These are phyloP conservation scores for Exophiala xenobiotica DNA, from an alignment of 2,329 filamentous ascomycete species.

Conservation along the genomic window DNA sequence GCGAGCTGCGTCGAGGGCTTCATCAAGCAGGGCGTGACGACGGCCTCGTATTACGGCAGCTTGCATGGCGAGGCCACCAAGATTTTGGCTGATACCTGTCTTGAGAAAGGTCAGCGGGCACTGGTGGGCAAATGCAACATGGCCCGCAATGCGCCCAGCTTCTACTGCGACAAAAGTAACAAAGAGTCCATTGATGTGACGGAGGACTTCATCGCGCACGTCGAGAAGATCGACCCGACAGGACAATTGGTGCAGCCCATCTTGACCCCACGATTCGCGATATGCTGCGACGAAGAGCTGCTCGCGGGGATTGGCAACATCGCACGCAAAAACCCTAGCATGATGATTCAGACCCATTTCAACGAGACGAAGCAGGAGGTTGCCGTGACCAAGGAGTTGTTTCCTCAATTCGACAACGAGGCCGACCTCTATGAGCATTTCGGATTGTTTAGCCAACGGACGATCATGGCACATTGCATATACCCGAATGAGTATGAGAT, in stretches of 20 bases:
- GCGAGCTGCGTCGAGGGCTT: slow-evolving; percentile 55
- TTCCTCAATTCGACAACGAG: slow-evolving; percentile 55
- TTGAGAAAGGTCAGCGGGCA: slow-evolving; percentile 56
- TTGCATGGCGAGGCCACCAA: slow-evolving; percentile 57
- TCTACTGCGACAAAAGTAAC: slow-evolving; percentile 33
- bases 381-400: slow-evolving; percentile 51
- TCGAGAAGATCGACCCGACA: slow-evolving; percentile 45
- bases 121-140: slow-evolving; percentile 65
- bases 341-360: slow-evolving; percentile 63
- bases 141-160: slow-evolving; percentile 48
- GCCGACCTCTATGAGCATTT: slow-evolving; percentile 59
- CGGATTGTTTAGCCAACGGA: slow-evolving; percentile 51
- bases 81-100: slow-evolving; percentile 56
- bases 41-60: slow-evolving; percentile 61
- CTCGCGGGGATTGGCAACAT: slow-evolving; percentile 56
- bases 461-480: slow-evolving; percentile 64
- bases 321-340: slow-evolving; percentile 43
- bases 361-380: slow-evolving; percentile 62
- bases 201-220: slow-evolving; percentile 38
- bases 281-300: slow-evolving; percentile 55
- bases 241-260: slow-evolving; percentile 47
- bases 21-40: slow-evolving; percentile 62
- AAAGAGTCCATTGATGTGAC: slow-evolving; percentile 26
- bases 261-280: slow-evolving; percentile 58
- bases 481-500: slow-evolving; percentile 56